phyloP scores from a whole-genome alignment of 768 basidiomycete genomes.

The Leccinum uliginosum region DNA sequence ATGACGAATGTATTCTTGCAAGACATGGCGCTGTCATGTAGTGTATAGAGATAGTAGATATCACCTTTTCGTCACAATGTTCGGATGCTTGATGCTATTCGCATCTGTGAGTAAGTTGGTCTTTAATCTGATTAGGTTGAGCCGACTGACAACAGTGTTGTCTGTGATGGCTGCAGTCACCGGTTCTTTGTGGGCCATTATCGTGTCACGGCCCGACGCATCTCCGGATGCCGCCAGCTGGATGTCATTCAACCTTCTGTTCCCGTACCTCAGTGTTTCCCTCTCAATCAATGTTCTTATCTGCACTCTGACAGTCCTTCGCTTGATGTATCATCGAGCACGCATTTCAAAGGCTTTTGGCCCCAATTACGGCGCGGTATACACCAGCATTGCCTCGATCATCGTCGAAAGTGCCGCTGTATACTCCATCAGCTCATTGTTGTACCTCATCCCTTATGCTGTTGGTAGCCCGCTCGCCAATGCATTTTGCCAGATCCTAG shows the following conservation, averaged over 20 bases:
- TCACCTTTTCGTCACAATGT: slow-evolving; percentile 10
- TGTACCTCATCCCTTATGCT: slow-evolving; percentile 32
- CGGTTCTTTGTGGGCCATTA: slow-evolving; percentile 28
- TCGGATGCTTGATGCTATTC: slow-evolving; percentile 21
- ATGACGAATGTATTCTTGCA: not conserved
- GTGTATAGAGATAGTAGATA: slow-evolving; percentile 28
- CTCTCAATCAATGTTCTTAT: slow-evolving; percentile 32
- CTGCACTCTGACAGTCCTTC: slow-evolving; percentile 29
- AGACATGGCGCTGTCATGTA: slow-evolving; percentile 32
- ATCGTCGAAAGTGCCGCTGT: slow-evolving; percentile 34
- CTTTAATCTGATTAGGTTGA: not conserved
- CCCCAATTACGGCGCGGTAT: slow-evolving; percentile 23
- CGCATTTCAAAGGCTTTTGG: slow-evolving; percentile 25
- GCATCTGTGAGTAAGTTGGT: slow-evolving; percentile 21
- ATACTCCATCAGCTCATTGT: slow-evolving; percentile 28
- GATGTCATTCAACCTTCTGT: slow-evolving; percentile 32
- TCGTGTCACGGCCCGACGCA: slow-evolving; percentile 22
- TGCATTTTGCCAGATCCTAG: slow-evolving; percentile 28
- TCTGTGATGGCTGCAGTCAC: slow-evolving; percentile 14
- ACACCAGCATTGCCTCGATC: slow-evolving; percentile 31
- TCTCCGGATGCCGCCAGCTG: slow-evolving; percentile 9
- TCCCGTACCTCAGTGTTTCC: slow-evolving; percentile 32
- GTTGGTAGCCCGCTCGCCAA: slow-evolving; percentile 20
- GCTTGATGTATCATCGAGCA: slow-evolving; percentile 28
- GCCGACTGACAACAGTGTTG: not conserved